These are phyloP conservation scores for Seminavis robusta DNA, from an alignment of 108 stramenopile genomes.

Conservation along the genomic window DNA sequence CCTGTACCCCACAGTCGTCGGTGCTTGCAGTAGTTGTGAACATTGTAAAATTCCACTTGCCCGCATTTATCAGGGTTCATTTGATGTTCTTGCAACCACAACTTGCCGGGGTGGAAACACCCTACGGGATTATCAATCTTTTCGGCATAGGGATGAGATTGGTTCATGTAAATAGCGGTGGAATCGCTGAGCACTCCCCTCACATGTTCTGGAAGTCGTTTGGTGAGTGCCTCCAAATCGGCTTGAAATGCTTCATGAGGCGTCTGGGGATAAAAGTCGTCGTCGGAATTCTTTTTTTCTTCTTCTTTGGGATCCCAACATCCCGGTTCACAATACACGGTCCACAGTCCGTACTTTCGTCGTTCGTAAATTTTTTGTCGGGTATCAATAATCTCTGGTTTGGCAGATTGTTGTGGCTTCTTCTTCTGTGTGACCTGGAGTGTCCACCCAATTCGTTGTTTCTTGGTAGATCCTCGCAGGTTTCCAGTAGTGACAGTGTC, in stretches of 20 bases:
- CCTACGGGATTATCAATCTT: constrained; percentile 27
- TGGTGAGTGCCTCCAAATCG: constrained; percentile 46
- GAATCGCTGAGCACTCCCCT: constrained; percentile 30
- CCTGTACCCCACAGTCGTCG: constrained; percentile 76
- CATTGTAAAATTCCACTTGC: constrained; percentile 70
- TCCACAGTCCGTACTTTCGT: too few species aligned
- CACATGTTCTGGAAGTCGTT: constrained; percentile 37
- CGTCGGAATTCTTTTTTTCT: too few species aligned
- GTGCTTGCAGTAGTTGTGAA: constrained; percentile 49
- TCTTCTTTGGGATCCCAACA: too few species aligned
- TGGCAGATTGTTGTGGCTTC: too few species aligned
- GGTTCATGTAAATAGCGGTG: constrained; percentile 68
- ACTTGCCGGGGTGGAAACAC: constrained; percentile 70
- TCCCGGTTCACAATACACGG: too few species aligned
- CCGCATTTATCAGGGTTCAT: constrained; percentile 49
- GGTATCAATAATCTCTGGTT: too few species aligned
- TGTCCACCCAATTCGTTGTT: too few species aligned
- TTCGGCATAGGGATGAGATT: constrained; percentile 56
- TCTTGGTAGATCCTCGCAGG: too few species aligned
- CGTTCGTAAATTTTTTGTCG: too few species aligned
- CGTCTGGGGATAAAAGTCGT: constrained; percentile 15
- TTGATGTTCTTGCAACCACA: constrained; percentile 62
- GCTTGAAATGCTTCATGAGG: too few species aligned
- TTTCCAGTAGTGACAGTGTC: too few species aligned
- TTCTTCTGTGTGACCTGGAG: too few species aligned